Evolutionary conservation across 2,329 filamentous ascomycete species (phyloP), one percentile per base, ranked within the genome.

Genomic region (Lomentospora prolificans): DNA sequence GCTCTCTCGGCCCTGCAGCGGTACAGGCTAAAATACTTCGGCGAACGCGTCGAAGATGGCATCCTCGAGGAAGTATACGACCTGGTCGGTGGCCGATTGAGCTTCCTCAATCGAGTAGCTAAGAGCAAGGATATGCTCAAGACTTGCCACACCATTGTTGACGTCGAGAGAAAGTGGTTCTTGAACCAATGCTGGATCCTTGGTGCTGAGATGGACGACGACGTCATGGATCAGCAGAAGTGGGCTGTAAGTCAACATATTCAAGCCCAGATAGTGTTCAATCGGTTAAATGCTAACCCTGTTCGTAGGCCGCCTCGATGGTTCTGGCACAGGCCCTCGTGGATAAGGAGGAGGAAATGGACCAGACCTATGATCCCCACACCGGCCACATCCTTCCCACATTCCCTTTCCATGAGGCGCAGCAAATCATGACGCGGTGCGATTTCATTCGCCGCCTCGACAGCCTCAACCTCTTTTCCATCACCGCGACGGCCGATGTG

Each of bases 181-280:
- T 72, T 89, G 7, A 88, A 87, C 69, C 83, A 86, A 65, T 89
- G 85, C 70, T 87, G 85, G 77, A 86, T 89, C 58, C 76, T 89
- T 3, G 86, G 86, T 9, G 72, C 72, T 53, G 84, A 86, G 59
- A 87, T 89, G 86, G 94, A 97, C 63, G 94, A 97, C 70, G 94
- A 99, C 66, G 94, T 96, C 62, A 97, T 97, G 86, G 90, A 96
- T 65, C 89, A 96, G 69, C 90, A 97, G 67, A 96, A 97, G 69
- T 96, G 90, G 76, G 89, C 91, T 50, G 87, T 90, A 75, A 72
- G 85, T 80, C 19, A 27, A n/a, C 33, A n/a, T 1, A 17, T n/a
- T n/a, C n/a, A n/a, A n/a, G n/a, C n/a, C n/a, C n/a, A n/a, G n/a
- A n/a, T n/a, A n/a, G n/a, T n/a, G n/a, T n/a, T n/a, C n/a, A n/a